Evolutionary conservation across 129 eudicot genomes (phyloP).

Genomic region (Lonicera japonica): DNA sequence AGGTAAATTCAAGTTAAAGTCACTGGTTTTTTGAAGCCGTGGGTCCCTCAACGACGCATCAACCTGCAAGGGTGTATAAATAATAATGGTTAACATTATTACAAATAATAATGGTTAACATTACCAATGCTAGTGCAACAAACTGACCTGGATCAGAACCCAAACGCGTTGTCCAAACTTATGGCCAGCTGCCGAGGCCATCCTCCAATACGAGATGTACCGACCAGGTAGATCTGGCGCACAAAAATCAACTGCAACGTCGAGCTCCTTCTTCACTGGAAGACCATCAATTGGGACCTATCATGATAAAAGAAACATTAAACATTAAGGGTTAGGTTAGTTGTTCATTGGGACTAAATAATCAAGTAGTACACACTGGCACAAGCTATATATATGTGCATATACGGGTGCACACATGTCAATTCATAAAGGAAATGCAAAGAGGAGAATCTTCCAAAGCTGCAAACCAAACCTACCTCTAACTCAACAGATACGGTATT

Average conservation of each 20-base stretch:
- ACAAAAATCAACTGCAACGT: slow-evolving; percentile 68
- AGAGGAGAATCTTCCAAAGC: too few species aligned
- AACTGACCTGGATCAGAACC: slow-evolving; percentile 79
- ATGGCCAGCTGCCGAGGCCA: slow-evolving; percentile 83
- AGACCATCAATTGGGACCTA: slow-evolving; percentile 67
- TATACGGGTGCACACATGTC: too few species aligned
- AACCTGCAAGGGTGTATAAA: slow-evolving; percentile 36
- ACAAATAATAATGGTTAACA: not conserved
- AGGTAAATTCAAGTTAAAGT: slow-evolving; percentile 64
- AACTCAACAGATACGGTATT: slow-evolving; percentile 42
- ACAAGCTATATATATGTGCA: not conserved
- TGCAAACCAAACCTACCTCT: slow-evolving; percentile 31
- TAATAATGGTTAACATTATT: not conserved
- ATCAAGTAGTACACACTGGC: not conserved
- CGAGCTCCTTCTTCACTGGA: slow-evolving; percentile 49
- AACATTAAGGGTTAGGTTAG: not conserved
- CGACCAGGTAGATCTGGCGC: slow-evolving; percentile 81
- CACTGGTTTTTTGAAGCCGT: slow-evolving; percentile 18
- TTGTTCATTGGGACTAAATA: not conserved
- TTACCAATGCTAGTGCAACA: not conserved
- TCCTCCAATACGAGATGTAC: slow-evolving; percentile 84
- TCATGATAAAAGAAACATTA: not conserved
- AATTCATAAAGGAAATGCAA: too few species aligned
- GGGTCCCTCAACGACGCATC: slow-evolving; percentile 53
- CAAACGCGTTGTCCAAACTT: slow-evolving; percentile 95